These are phyloP conservation scores for Debaryomyces sp. DNA, from an alignment of 1,139 yeast species.

Conservation along the genomic window DNA sequence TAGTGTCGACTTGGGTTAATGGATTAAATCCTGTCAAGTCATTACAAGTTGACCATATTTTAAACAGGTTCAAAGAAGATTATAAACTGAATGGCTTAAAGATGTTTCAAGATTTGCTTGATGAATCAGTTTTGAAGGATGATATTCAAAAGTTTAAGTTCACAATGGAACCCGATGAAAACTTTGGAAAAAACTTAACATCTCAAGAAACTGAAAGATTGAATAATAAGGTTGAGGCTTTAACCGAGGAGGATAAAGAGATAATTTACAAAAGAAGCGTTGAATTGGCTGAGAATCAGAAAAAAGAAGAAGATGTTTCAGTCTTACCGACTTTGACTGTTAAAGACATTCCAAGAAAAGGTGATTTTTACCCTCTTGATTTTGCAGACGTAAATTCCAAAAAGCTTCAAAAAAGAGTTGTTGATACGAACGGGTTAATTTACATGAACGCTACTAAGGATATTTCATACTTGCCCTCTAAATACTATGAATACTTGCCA, in stretches of 20 bases:
- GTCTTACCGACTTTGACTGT: constrained; percentile 78
- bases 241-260: constrained; percentile 61
- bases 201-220: constrained; percentile 62
- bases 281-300: constrained; percentile 62
- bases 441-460: constrained; percentile 66
- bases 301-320: constrained; percentile 69
- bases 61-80: constrained; percentile 63
- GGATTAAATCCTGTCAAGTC: constrained; percentile 69
- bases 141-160: constrained; percentile 64
- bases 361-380: constrained; percentile 41
- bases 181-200: constrained; percentile 50
- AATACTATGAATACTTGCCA: constrained; percentile 70
- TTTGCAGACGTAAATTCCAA: constrained; percentile 34
- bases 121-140: constrained; percentile 49
- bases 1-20: constrained; percentile 85
- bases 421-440: constrained; percentile 75
- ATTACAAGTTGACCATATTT: constrained; percentile 64
- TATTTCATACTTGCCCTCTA: constrained; percentile 58
- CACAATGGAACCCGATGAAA: constrained; percentile 70
- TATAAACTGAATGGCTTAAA: constrained; percentile 54
- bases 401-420: constrained; percentile 48
- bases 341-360: constrained; percentile 67
- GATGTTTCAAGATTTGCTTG: constrained; percentile 61
- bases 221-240: constrained; percentile 36
- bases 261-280: constrained; percentile 62